phyloP scores from a whole-genome alignment of 371 early-diverging fungal species.

The Mucor piriformis region DNA sequence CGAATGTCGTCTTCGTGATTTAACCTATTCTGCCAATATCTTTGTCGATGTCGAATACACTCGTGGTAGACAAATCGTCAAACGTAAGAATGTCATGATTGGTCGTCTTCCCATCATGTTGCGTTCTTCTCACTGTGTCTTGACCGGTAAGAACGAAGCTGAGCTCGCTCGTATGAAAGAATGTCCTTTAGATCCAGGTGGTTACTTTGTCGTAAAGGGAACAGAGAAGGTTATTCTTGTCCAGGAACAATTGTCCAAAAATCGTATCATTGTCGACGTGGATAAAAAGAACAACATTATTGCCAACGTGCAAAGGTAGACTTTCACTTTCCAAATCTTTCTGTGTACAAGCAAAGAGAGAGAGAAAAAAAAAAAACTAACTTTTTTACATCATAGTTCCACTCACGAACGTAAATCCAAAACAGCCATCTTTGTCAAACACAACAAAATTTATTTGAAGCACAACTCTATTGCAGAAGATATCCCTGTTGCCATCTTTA shows the following conservation, averaged over 20 bases:
- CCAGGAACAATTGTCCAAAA: slow-evolving; percentile 99
- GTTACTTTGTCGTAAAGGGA: slow-evolving; percentile 99
- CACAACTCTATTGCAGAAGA: slow-evolving; percentile 96
- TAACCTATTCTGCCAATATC: slow-evolving; percentile 97
- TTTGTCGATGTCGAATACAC: slow-evolving; percentile 98
- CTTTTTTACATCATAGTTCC: slow-evolving; percentile 66
- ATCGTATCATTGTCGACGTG: slow-evolving; percentile 98
- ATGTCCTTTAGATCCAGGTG: slow-evolving; percentile 99
- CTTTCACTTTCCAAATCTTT: too few species aligned
- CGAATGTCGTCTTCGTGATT: slow-evolving; percentile 98
- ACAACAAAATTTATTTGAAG: slow-evolving; percentile 87
- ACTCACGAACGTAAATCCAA: slow-evolving; percentile 99
- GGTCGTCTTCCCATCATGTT: slow-evolving; percentile 99
- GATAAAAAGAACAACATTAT: slow-evolving; percentile 86
- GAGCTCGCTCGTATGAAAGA: slow-evolving; percentile 90
- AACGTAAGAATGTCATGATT: slow-evolving; percentile 86
- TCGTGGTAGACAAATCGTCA: slow-evolving; percentile 86
- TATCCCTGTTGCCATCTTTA: slow-evolving; percentile 88
- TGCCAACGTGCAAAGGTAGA: slow-evolving; percentile 53
- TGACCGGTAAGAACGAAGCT: slow-evolving; percentile 77
- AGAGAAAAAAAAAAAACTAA: not conserved
- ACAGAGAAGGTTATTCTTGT: slow-evolving; percentile 99
- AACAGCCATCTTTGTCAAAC: slow-evolving; percentile 85
- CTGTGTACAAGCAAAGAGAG: not conserved
- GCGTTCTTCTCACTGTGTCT: slow-evolving; percentile 87